phyloP scores from a whole-genome alignment of 495 filamentous ascomycete species.

The Chaetomidium leptoderma region DNA sequence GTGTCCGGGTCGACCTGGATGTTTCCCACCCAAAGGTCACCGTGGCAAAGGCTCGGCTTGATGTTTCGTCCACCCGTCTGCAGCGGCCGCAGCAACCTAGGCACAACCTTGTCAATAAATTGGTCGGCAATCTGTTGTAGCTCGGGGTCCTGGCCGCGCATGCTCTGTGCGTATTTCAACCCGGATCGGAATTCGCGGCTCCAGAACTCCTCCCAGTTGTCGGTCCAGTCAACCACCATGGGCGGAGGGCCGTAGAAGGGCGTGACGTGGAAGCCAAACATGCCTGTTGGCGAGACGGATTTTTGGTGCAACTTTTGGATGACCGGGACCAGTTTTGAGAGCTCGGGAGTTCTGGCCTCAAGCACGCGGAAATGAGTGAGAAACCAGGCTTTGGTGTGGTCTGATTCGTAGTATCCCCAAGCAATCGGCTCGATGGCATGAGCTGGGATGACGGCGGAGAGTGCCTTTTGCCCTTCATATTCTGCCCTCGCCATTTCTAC shows the following conservation, averaged over 20 bases:
- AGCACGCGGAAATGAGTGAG: not conserved
- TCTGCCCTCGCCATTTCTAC: not conserved
- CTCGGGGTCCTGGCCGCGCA: slow-evolving; percentile 11
- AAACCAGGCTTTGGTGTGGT: not conserved
- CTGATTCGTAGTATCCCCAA: not conserved
- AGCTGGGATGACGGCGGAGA: not conserved
- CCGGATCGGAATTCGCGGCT: slow-evolving; percentile 15
- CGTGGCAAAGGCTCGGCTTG: slow-evolving; percentile 43
- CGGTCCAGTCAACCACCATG: slow-evolving; percentile 40
- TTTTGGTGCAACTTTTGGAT: slow-evolving; percentile 41
- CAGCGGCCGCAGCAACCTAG: slow-evolving; percentile 36
- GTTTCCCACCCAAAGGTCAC: slow-evolving; percentile 47
- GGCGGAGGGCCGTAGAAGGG: slow-evolving; percentile 43
- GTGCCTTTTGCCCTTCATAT: not conserved
- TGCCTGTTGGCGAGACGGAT: slow-evolving; percentile 42
- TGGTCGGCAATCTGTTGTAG: slow-evolving; percentile 5
- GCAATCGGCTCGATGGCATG: not conserved
- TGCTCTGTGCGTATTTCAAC: slow-evolving; percentile 5
- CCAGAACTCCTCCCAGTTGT: slow-evolving; percentile 45
- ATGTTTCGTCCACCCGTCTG: slow-evolving; percentile 40
- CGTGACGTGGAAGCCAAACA: slow-evolving; percentile 47
- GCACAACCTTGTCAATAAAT: slow-evolving; percentile 35
- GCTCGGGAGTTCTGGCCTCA: not conserved
- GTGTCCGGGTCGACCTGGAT: slow-evolving; percentile 34
- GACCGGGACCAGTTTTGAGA: slow-evolving; percentile 25